phyloP scores from a whole-genome alignment of 2,329 filamentous ascomycete genomes.

The Pseudogymnoascus sp. region DNA sequence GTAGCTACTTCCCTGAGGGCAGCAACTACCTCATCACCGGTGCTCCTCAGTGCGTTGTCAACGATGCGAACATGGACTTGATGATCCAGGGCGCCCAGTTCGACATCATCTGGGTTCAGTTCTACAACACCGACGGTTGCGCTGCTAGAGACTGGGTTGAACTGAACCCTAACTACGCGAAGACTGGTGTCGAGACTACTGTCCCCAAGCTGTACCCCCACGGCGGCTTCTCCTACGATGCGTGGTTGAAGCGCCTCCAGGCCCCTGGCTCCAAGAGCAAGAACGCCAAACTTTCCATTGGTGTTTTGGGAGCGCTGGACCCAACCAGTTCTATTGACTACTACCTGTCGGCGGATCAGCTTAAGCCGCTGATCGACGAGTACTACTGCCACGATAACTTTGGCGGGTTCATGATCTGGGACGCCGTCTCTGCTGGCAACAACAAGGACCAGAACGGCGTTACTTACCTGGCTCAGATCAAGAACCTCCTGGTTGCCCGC shows the following conservation, averaged over 20 bases:
- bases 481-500: constrained; percentile 2
- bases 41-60: constrained; percentile 27
- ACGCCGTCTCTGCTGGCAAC: constrained; percentile 21
- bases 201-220: background rate
- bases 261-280: constrained; percentile 17
- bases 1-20: constrained; percentile 16
- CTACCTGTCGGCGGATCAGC: constrained; percentile 18
- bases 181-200: background rate
- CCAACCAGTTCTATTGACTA: constrained; percentile 16
- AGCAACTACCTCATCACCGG: constrained; percentile 26
- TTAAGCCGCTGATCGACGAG: constrained; percentile 18
- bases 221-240: constrained; percentile 21
- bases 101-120: constrained; percentile 28
- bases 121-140: constrained; percentile 27
- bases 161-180: constrained; percentile 9
- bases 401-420: constrained; percentile 30
- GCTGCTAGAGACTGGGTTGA: constrained; percentile 22
- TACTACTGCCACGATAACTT: constrained; percentile 21
- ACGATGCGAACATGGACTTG: constrained; percentile 25
- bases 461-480: constrained; percentile 5
- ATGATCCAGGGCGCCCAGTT: constrained; percentile 24
- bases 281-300: constrained; percentile 26
- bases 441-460: constrained; percentile 11
- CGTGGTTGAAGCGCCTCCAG: constrained; percentile 19
- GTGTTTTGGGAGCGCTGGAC: constrained; percentile 12